Percentiles rank a stretch among this genome's conserved stretches.
Evolutionary conservation across 495 filamentous ascomycete genomes (phyloP).

Genomic region (Hypoxylon fuscum): DNA sequence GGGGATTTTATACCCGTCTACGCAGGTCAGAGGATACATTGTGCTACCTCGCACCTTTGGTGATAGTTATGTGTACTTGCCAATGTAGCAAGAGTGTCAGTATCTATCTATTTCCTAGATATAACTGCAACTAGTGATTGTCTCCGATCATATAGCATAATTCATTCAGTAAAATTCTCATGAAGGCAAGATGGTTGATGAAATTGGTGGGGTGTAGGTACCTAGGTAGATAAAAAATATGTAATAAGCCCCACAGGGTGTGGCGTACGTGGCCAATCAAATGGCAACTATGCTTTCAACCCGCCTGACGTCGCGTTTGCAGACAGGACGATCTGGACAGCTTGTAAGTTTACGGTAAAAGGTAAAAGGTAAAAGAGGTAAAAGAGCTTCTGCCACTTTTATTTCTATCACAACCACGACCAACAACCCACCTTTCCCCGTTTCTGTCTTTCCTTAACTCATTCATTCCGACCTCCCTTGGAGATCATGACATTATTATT

Average conservation of each 20-base stretch:
- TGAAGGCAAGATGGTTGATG: constrained; percentile 16
- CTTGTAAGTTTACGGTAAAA: constrained; percentile 47
- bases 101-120: not conserved
- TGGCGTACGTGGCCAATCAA: constrained; percentile 19
- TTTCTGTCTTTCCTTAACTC: not conserved
- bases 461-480: constrained; percentile 23
- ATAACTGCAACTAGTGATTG: not conserved
- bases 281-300: constrained; percentile 3
- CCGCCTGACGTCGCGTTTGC: constrained; percentile 37
- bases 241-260: constrained; percentile 1
- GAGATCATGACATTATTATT: constrained; percentile 44
- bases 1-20: constrained; percentile 56
- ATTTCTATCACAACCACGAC: constrained; percentile 1
- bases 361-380: no score
- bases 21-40: constrained; percentile 58
- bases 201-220: constrained; percentile 12
- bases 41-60: constrained; percentile 1
- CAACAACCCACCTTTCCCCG: not conserved
- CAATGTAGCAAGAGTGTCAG: not conserved
- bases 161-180: no score
- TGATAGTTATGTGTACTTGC: not conserved
- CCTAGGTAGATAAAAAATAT: constrained; percentile 1
- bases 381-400: constrained; percentile 1
- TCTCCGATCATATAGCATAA: no score
- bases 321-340: constrained; percentile 45